A percentile compares a stretch with the other conserved stretches of the same genome.
These are phyloP conservation scores for Pittosporum tobira DNA, from an alignment of 129 eudicot genomes.

Conservation along the genomic window DNA sequence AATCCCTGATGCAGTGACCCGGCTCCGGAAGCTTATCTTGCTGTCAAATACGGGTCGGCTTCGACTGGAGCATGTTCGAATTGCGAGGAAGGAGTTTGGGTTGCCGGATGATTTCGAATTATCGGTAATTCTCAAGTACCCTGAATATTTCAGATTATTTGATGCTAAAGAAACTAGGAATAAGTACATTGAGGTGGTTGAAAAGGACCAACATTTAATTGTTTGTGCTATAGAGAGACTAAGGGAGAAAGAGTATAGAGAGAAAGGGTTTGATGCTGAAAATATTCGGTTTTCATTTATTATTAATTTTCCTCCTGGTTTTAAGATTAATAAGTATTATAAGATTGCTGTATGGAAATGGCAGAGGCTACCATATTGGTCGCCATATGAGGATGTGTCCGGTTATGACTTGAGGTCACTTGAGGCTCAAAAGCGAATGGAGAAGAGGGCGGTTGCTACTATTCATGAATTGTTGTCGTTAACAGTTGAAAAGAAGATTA, in stretches of 20 bases:
- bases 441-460: slow-evolving; percentile 75
- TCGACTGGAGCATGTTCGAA: slow-evolving; percentile 64
- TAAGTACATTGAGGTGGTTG: slow-evolving; percentile 68
- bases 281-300: slow-evolving; percentile 56
- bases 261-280: slow-evolving; percentile 66
- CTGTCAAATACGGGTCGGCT: slow-evolving; percentile 64
- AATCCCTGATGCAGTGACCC: slow-evolving; percentile 48
- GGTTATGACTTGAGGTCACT: slow-evolving; percentile 78
- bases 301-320: slow-evolving; percentile 88
- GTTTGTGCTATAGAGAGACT: slow-evolving; percentile 54
- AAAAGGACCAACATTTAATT: slow-evolving; percentile 31
- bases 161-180: slow-evolving; percentile 65
- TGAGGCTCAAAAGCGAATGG: slow-evolving; percentile 84
- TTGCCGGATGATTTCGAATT: slow-evolving; percentile 82
- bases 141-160: slow-evolving; percentile 61
- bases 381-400: slow-evolving; percentile 75
- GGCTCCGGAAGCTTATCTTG: slow-evolving; percentile 68
- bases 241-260: slow-evolving; percentile 75
- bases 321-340: slow-evolving; percentile 65
- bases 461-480: slow-evolving; percentile 73
- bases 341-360: slow-evolving; percentile 88
- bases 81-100: slow-evolving; percentile 73
- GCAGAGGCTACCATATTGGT: slow-evolving; percentile 95
- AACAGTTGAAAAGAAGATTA: slow-evolving; percentile 84
- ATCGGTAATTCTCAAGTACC: slow-evolving; percentile 61